Conservation (phyloP, 2,329 filamentous ascomycete genomes). For the Scorias spongiosa region DNA sequence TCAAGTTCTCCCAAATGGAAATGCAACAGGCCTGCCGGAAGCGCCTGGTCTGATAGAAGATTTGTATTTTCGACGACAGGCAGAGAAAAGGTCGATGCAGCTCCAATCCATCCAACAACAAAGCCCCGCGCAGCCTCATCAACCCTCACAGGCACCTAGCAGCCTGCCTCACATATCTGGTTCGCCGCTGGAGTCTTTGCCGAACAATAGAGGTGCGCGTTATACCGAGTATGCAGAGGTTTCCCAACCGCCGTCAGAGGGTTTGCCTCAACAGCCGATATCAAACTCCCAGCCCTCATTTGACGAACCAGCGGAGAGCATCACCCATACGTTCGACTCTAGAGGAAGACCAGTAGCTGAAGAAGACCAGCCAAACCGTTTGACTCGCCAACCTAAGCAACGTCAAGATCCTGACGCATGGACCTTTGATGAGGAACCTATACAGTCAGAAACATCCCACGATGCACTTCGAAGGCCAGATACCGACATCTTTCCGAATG, state of each 20-base stretch:
- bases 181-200: conserved; percentile 6
- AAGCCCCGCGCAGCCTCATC: conserved; percentile 35
- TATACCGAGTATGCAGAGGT: conserved; percentile 25
- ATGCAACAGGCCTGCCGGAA: conserved; percentile 27
- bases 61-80: conserved; percentile 41
- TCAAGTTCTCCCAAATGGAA: conserved; percentile 22
- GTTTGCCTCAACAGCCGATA: conserved; percentile 8
- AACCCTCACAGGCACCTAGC: conserved; percentile 23
- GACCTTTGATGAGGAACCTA: conserved; percentile 70
- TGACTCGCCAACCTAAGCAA: conserved; percentile 8
- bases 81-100: conserved; percentile 28
- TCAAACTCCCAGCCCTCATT: conserved; percentile 17
- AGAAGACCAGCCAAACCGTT: conserved; percentile 15
- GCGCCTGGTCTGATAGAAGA: conserved; percentile 43
- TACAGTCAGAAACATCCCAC: conserved; percentile 40
- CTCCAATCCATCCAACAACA: conserved; percentile 21
- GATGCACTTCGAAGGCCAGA: conserved; percentile 55
- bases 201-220: conserved; percentile 5
- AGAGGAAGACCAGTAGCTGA: conserved; percentile 40
- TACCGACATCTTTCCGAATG: conserved; percentile 72
- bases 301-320: conserved; percentile 43
- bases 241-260: conserved; percentile 20
- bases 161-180: conserved; percentile 11
- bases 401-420: conserved; percentile 52
- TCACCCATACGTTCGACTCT: conserved; percentile 43